Conservation (phyloP, 202 grass and related monocot genomes). For the Tripidium arundinaceum region DNA sequence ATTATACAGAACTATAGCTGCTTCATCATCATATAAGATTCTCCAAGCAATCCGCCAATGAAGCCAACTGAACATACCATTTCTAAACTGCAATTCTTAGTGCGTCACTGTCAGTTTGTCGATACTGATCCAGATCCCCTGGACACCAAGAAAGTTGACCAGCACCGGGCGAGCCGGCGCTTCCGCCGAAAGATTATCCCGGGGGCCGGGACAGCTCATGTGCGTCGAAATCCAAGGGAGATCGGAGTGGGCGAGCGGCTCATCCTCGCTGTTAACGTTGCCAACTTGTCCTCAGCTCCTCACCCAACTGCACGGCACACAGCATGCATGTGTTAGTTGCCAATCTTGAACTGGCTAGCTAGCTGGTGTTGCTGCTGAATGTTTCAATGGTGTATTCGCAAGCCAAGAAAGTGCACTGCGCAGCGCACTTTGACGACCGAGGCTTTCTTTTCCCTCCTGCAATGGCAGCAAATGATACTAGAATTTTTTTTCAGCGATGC, state of each 20-base stretch:
- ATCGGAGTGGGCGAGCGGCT: not conserved
- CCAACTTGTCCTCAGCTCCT: not conserved
- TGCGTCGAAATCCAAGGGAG: too few relatives aligned
- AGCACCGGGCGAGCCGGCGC: not conserved
- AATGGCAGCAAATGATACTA: too few relatives aligned
- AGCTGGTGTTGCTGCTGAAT: not conserved
- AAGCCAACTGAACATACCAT: too few relatives aligned
- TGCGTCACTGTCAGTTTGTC: not conserved
- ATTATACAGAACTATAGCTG: not conserved
- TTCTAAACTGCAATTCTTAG: not conserved
- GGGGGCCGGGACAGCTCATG: too few relatives aligned
- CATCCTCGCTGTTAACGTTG: not conserved
- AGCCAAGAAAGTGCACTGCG: not conserved
- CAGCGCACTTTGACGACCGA: too few relatives aligned
- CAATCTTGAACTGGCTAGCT: not conserved
- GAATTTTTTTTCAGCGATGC: too few relatives aligned
- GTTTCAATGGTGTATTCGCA: not conserved
- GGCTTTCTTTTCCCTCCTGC: too few relatives aligned
- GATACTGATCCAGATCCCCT: conserved; percentile 18
- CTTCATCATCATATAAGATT: not conserved
- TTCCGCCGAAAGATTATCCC: too few relatives aligned
- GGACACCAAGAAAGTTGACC: not conserved
- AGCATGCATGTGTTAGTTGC: not conserved
- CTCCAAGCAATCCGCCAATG: not conserved
- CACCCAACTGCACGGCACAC: not conserved